Base-by-base conservation (phyloP, 352 stramenopile species). In the Pythium coloratum region DNA sequence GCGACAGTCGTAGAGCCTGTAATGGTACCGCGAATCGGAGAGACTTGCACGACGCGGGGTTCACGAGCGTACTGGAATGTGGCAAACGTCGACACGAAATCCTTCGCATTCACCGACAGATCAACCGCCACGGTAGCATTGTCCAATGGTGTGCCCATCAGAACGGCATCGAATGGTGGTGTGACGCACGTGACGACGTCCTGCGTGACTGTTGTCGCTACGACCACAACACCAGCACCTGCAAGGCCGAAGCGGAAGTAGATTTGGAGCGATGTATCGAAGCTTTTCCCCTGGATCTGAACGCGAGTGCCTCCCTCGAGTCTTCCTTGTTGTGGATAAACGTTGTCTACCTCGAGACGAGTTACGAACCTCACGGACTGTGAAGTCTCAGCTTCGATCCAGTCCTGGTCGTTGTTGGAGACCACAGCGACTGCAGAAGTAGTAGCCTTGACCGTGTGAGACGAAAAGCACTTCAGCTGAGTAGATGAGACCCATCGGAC, bases 51-150 rank as follows among this genome's bases (percentile, higher is more conserved):
- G 0, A 97, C 70, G 42, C 76, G 68, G 16, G 84, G 72, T 3
- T 75, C 67, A 6, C 34, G 5, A 2, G n/a, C 53, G 46, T 92
- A 96, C 6, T 50, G 76, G 50, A 94, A 97, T 20, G 40, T 59
- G 1, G 80, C 73, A 10, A 67, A 28, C 0, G 77, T 81, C 18
- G 78, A 65, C 2, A 82, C 49, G 46, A 95, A 97, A 50, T 95
- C 77, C 26, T 81, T 76, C 6, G 77, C 78, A 53, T 97, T 96
- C 4, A 92, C 70, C 0, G 88, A 94, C 14, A 96, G 24, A 47
- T 55, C 42, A 1, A 63, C 1, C 13, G 54, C 20, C 6, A 73
- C 60, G 6, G 57, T 47, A 16, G 49, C 9, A 36, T 62, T 46
- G 8, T 24, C 12, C 3, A 12, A n/a, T 0, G n/a, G 2, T n/a